Evolutionary conservation across 495 filamentous ascomycete species (phyloP), one percentile per base, ranked within the genome.

Genomic region (Aspergillus panamensis): DNA sequence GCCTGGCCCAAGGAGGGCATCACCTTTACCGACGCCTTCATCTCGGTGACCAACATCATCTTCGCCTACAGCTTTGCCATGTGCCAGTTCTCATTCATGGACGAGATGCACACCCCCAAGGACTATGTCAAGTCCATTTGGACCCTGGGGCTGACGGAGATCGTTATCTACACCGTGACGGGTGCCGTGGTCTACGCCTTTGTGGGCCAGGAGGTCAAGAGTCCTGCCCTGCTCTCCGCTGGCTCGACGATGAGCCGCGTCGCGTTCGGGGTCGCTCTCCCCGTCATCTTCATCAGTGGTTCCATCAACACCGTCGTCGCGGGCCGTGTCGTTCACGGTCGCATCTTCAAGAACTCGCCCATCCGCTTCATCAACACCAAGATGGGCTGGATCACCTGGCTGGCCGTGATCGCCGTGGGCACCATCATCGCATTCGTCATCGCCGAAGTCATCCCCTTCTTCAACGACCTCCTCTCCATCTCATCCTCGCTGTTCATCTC

Each of bases 11-110:
- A 66, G 58, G 52, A 65, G n/a, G 66, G 58, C 25, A 68, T 63
- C 44, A 68, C 59, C 48, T 74, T 74, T 57, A 63, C 63, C 25
- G 65, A 69, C 12, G 72, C 60, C 14, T 74, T 89, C 62, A 81
- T 86, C 53, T 82, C 84, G n/a, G 73, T 87, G 49, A 80, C 81
- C 52, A 88, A 90, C 76, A 88, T 89, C 50, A 78, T 86, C 58
- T 87, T 91, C 63, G 86, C 87, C 53, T 74, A 73, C 80, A 71
- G 71, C 45, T 87, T 82, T 65, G 86, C 73, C 72, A 84, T 80
- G 68, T 87, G 73, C 79, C 85, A 76, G 80, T 87, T 89, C 72
- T 81, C 75, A 43, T 87, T 91, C 73, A 87, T 87, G 75, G 78
- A 84, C 55, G 87, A 91, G 72, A 86, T 91, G 81, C 83, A 85